A percentile compares a stretch with the other conserved stretches of the same genome.
Evolutionary conservation across 208 protist genomes (phyloP).

Genomic region (Acanthamoeba culbertsoni): DNA sequence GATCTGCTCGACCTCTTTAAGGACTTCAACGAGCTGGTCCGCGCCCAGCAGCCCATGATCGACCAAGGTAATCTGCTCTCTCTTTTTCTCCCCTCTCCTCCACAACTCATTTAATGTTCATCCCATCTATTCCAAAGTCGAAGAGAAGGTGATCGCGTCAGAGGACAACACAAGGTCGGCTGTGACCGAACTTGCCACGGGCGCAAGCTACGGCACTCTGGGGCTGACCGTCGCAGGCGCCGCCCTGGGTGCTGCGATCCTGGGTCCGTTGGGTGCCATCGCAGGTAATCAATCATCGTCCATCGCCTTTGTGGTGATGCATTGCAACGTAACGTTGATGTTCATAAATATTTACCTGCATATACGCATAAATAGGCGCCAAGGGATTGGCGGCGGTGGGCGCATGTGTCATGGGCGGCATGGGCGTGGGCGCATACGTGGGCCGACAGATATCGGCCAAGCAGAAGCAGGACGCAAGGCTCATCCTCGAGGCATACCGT

Average conservation of each 20-base stretch:
- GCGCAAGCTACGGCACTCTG: neutral
- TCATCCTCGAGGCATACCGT: slow-evolving; percentile 22
- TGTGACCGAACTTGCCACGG: slow-evolving; percentile 32
- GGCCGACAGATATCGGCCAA: slow-evolving; percentile 2
- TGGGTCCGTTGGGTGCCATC: neutral
- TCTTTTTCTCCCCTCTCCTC: neutral
- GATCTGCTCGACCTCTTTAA: neutral
- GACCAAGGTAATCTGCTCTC: neutral
- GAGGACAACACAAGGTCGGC: slow-evolving; percentile 17
- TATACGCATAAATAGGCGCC: neutral
- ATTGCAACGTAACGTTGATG: no score
- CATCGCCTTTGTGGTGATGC: neutral
- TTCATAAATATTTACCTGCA: no score
- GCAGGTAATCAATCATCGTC: neutral
- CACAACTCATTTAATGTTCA: neutral
- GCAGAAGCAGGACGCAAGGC: slow-evolving; percentile 25
- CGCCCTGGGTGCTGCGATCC: neutral
- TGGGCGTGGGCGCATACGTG: slow-evolving; percentile 15
- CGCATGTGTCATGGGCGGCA: slow-evolving; percentile 9
- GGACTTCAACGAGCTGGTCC: slow-evolving; percentile 47
- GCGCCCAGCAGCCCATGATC: slow-evolving; percentile 38
- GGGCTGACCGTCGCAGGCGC: neutral
- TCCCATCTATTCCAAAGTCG: neutral
- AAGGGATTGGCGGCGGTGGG: slow-evolving; percentile 21
- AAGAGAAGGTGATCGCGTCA: neutral